Evolutionary conservation across 495 filamentous ascomycete species (phyloP).

Genomic region (Melanomma pulvis-pyrius): DNA sequence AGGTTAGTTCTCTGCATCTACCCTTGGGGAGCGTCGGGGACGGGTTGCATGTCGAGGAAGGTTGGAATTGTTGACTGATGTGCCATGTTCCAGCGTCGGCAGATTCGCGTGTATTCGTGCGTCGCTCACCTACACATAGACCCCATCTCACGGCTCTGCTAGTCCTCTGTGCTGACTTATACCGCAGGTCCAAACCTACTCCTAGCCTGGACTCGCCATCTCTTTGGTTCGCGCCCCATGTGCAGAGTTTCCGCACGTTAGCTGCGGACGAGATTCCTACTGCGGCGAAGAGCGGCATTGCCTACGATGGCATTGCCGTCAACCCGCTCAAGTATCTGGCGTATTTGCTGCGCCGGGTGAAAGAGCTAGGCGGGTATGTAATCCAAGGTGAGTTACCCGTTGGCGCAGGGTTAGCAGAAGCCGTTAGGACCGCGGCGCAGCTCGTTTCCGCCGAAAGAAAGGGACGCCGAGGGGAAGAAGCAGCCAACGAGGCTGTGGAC

Average conservation of each 20-base stretch:
- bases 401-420: no score
- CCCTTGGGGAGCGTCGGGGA: no score
- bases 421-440: no score
- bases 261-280: background rate
- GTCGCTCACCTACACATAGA: background rate
- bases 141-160: no score
- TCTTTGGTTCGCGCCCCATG: conserved; percentile 23
- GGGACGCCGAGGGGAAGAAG: no score
- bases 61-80: background rate
- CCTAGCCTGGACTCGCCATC: background rate
- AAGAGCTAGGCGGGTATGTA: conserved; percentile 5
- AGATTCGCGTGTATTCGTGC: background rate
- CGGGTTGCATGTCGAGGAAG: no score
- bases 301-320: conserved; percentile 19
- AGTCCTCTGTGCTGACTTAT: no score
- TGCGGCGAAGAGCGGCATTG: background rate
- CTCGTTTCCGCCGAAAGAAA: no score
- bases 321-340: conserved; percentile 16
- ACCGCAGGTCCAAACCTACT: no score
- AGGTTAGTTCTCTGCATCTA: no score
- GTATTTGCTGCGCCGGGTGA: conserved; percentile 5
- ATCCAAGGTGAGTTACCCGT: conserved; percentile 12
- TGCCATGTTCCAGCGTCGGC: background rate
- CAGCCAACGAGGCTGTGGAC: no score
- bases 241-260: conserved; percentile 9